These are phyloP conservation scores for Colletotrichum scovillei DNA, from an alignment of 2,329 filamentous ascomycete genomes.

Conservation along the genomic window DNA sequence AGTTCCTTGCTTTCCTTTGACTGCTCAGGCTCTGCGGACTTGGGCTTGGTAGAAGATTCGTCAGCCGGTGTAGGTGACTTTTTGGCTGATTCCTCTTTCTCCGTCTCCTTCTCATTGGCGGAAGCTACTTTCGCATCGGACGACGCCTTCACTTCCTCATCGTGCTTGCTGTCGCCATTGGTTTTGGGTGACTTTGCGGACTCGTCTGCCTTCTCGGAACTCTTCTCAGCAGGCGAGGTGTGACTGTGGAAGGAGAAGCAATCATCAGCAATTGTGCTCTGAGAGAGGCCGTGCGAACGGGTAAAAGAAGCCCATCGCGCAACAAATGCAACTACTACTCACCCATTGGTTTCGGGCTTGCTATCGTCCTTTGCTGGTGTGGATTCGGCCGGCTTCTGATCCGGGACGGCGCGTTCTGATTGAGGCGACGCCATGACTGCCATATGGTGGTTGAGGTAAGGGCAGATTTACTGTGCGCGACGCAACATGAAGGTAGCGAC, in stretches of 20 bases:
- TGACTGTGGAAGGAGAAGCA: conserved; percentile 38
- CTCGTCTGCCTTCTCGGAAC: conserved; percentile 35
- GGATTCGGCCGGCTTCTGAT: conserved; percentile 58
- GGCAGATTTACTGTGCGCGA: conserved; percentile 42
- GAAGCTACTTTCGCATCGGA: conserved; percentile 29
- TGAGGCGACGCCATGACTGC: conserved; percentile 65
- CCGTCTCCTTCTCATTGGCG: conserved; percentile 5
- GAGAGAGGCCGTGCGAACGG: conserved; percentile 23
- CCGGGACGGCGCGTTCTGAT: conserved; percentile 53
- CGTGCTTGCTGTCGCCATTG: conserved; percentile 41
- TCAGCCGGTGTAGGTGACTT: conserved; percentile 3
- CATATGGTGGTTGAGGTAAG: conserved; percentile 51
- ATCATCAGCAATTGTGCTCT: not conserved
- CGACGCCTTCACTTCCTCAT: conserved; percentile 26
- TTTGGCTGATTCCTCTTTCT: conserved; percentile 9
- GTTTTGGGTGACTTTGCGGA: conserved; percentile 38
- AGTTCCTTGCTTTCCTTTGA: conserved; percentile 5
- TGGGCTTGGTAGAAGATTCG: not conserved
- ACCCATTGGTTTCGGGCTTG: conserved; percentile 52
- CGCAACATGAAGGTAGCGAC: conserved; percentile 50
- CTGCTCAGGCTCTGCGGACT: conserved; percentile 14
- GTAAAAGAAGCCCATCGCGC: conserved; percentile 14
- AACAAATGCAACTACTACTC: conserved; percentile 39
- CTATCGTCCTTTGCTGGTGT: conserved; percentile 44
- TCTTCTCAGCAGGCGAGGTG: conserved; percentile 40